Conservation (phyloP, 192 early-diverging fungal species). For the Podila epigama region DNA sequence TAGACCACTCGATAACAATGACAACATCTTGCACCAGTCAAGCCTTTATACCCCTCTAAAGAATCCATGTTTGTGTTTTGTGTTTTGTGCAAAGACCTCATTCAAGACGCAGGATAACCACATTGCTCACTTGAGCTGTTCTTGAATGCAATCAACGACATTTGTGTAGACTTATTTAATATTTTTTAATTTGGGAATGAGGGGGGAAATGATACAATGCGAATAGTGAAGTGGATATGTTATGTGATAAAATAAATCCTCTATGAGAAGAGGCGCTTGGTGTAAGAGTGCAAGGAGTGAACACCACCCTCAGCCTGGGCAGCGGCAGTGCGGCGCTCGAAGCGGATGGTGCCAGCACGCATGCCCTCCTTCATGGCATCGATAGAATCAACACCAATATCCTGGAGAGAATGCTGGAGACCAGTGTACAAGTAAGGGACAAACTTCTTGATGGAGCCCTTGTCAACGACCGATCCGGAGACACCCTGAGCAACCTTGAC, state of each 20-base stretch:
- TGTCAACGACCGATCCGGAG: slow-evolving; percentile 95
- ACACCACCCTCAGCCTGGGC: slow-evolving; percentile 98
- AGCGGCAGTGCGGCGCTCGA: slow-evolving; percentile 93
- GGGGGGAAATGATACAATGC: not conserved
- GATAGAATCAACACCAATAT: slow-evolving; percentile 86
- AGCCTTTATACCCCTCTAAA: too few species aligned
- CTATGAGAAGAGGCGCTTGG: slow-evolving; percentile 51
- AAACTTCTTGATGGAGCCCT: slow-evolving; percentile 95
- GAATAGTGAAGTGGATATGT: not conserved
- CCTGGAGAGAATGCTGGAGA: slow-evolving; percentile 96
- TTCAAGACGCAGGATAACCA: too few species aligned
- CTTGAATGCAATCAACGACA: too few species aligned
- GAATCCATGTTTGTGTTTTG: too few species aligned
- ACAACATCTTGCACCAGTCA: too few species aligned
- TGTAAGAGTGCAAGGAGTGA: slow-evolving; percentile 63
- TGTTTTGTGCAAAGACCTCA: too few species aligned
- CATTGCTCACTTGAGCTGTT: too few species aligned
- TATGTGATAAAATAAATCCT: not conserved
- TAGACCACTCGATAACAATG: too few species aligned
- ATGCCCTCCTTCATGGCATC: slow-evolving; percentile 74
- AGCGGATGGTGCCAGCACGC: slow-evolving; percentile 77
- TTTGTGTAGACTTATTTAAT: too few species aligned
- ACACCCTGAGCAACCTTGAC: slow-evolving; percentile 99
- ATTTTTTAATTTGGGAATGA: too few species aligned
- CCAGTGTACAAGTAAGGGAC: slow-evolving; percentile 91